Base-by-base conservation (phyloP, 2,329 filamentous ascomycete species). In the Fusarium oxysporum region DNA sequence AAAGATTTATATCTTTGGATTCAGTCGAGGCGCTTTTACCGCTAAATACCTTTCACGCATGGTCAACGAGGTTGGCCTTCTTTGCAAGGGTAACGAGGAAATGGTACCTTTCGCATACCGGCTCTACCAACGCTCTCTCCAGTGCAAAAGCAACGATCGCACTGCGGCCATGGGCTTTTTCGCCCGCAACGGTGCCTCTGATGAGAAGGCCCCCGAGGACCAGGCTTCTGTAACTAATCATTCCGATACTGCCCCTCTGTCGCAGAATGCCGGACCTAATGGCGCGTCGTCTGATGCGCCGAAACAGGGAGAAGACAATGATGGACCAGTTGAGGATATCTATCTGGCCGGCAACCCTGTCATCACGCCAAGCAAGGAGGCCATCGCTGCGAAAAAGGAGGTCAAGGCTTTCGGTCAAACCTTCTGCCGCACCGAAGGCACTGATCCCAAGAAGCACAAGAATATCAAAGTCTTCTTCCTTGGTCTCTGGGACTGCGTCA, bases 401-500 rank as follows among this genome's bases (percentile, higher is more conserved):
- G 80, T 86, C 58, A 75, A 77, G 2, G 84, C 84, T 3, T 87
- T 88, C 72, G 83, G 83, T 56, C 78, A 80, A 17, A 87, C 85
- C 0, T 87, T 87, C 64, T 87, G 85, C 66, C 82, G 83, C 28
- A 80, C 80, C 37, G 80, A 81, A 13, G 59, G 54, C 13, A 50
- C 21, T 12, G 40, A 53, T 14, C 37, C 45, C 5, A 35, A 6
- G 45, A 19, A 66, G 1, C 73, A 78, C 33, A 70, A 77, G 16
- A 83, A 84, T 57, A 84, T 87, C 51, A 84, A 83, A 54, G 83
- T 88, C 7, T 85, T 85, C 73, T 88, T 88, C 75, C 84, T 89
- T 12, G 87, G 87, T 1, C 81, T 88, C 40, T 89, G 86, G 80
- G 87, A 89, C 71, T 86, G 84, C 64, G 86, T 89, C 55, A 87